Percentiles rank a stretch among this genome's conserved stretches.
Conservation (phyloP, 306 rosid species). For the Datisca glomerata region DNA sequence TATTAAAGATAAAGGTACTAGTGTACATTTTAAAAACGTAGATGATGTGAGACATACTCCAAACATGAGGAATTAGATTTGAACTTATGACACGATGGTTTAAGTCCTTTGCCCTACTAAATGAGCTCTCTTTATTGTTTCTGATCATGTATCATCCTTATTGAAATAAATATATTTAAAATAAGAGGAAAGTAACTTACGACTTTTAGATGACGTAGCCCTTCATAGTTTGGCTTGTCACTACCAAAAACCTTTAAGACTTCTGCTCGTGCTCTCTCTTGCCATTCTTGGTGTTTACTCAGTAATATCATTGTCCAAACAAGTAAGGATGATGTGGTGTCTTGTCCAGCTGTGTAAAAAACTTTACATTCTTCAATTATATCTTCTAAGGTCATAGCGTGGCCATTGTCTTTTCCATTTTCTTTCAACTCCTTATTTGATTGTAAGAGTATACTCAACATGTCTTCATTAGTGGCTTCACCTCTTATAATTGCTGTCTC, state of each 20-base stretch:
- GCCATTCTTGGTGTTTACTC: conserved; percentile 32
- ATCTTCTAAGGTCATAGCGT: conserved; percentile 32
- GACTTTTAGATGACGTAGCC: conserved; percentile 25
- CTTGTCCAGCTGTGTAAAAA: conserved; percentile 44
- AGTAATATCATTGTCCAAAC: conserved; percentile 36
- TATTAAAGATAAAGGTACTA: no score
- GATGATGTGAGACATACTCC: no score
- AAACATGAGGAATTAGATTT: no score
- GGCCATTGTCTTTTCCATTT: conserved; percentile 15
- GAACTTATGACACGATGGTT: no score
- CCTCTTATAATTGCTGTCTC: conserved; percentile 14
- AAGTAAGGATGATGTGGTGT: conserved; percentile 25
- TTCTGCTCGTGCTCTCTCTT: conserved; percentile 37
- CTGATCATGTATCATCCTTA: no score
- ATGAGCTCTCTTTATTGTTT: no score
- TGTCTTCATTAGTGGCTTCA: no score
- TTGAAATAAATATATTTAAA: not conserved
- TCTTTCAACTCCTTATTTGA: no score
- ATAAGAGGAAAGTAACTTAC: conserved; percentile 19
- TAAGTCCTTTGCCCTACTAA: not conserved
- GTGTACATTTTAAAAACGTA: no score
- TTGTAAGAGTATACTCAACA: no score
- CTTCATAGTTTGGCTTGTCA: conserved; percentile 21
- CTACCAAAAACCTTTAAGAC: conserved; percentile 28
- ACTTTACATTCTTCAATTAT: conserved; percentile 34